phyloP scores from a whole-genome alignment of 169 alveolate species.

The Eimeria acervulina region DNA sequence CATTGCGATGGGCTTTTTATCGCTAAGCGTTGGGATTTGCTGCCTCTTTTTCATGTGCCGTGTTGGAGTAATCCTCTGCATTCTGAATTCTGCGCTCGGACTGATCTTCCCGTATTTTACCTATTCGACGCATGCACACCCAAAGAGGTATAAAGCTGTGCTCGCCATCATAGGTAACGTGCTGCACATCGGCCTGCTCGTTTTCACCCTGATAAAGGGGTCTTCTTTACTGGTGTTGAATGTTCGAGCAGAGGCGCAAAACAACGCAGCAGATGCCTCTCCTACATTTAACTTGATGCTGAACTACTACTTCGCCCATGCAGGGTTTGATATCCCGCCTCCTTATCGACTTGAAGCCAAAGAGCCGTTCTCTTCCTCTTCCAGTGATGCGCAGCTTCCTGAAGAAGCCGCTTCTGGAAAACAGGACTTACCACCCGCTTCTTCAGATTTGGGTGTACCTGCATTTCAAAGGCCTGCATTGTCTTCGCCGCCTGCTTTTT shows the following conservation, averaged over 20 bases:
- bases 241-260: neutral
- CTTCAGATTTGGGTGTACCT: neutral
- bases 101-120: neutral
- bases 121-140: conserved; percentile 3
- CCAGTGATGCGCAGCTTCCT: neutral
- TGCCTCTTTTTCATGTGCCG: conserved; percentile 28
- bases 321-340: neutral
- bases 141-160: conserved; percentile 25
- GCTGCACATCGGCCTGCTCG: neutral
- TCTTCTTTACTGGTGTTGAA: neutral
- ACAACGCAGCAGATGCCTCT: conserved; percentile 11
- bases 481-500: neutral
- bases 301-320: neutral
- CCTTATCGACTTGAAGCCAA: neutral
- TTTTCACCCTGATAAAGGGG: neutral
- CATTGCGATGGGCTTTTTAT: conserved; percentile 13
- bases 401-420: neutral
- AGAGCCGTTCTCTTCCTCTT: neutral
- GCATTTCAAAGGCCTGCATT: neutral
- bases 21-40: conserved; percentile 30
- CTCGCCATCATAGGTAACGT: conserved; percentile 19
- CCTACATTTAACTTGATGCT: neutral
- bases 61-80: neutral
- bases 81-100: conserved; percentile 3
- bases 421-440: neutral